These are phyloP conservation scores for Corchorus capsularis DNA, from an alignment of 345 rosid genomes.

Conservation along the genomic window DNA sequence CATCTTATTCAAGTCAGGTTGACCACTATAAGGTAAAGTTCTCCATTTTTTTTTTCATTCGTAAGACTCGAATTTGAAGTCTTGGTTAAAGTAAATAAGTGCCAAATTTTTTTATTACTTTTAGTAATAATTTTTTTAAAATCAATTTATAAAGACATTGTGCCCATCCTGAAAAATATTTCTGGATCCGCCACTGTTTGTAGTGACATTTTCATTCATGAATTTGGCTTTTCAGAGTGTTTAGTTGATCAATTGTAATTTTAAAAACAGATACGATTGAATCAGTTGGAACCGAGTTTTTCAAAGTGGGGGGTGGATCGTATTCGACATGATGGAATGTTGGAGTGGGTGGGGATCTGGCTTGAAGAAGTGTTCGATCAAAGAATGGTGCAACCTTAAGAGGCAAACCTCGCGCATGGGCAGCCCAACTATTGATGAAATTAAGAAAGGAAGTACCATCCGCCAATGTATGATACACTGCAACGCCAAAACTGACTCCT, in stretches of 20 bases:
- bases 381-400: slow-evolving; percentile 1
- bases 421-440: slow-evolving; percentile 34
- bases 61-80: too few species aligned
- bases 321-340: slow-evolving; percentile 29
- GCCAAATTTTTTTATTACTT: too few species aligned
- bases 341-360: slow-evolving; percentile 21
- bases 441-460: slow-evolving; percentile 29
- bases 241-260: slow-evolving; percentile 25
- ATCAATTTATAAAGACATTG: too few species aligned
- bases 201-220: not conserved
- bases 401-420: slow-evolving; percentile 27
- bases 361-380: slow-evolving; percentile 20
- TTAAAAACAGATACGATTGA: not conserved
- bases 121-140: too few species aligned
- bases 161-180: too few species aligned
- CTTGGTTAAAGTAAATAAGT: too few species aligned
- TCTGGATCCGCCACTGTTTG: too few species aligned
- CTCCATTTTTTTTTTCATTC: too few species aligned
- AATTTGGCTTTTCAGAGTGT: slow-evolving; percentile 24
- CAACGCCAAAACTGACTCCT: slow-evolving; percentile 27
- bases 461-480: slow-evolving; percentile 23
- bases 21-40: too few species aligned
- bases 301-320: slow-evolving; percentile 21
- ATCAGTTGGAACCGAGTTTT: not conserved
- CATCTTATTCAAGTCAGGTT: too few species aligned